A percentile compares a stretch with the other conserved stretches of the same genome.
phyloP scores from a whole-genome alignment of 768 basidiomycete genomes.

The Chalciporus chontae region DNA sequence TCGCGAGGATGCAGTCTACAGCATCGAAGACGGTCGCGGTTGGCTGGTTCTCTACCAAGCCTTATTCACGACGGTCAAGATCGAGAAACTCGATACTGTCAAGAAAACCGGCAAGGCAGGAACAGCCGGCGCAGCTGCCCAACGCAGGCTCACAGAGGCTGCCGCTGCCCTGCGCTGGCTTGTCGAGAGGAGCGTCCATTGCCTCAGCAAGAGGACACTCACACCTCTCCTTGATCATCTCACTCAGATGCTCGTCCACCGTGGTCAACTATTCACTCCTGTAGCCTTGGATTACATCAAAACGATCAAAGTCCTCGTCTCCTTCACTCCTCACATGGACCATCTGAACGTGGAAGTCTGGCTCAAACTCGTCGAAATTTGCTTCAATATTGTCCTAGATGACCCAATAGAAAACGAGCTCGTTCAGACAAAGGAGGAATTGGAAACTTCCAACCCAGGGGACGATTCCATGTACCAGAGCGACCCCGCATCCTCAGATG shows the following conservation, averaged over 20 bases:
- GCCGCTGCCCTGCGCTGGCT: constrained; percentile 71
- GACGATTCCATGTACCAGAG: constrained; percentile 33
- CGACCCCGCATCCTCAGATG: constrained; percentile 29
- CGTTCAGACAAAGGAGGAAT: constrained; percentile 22
- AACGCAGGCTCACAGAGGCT: constrained; percentile 61
- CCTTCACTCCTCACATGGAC: constrained; percentile 74
- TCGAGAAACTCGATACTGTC: constrained; percentile 52
- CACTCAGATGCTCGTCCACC: constrained; percentile 51
- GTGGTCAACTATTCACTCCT: constrained; percentile 51
- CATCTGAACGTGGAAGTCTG: constrained; percentile 63
- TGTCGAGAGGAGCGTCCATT: constrained; percentile 55
- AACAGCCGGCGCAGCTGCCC: constrained; percentile 42
- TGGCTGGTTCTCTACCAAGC: constrained; percentile 74
- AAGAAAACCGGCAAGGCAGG: constrained; percentile 41
- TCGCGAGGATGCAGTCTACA: constrained; percentile 42
- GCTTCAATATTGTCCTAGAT: constrained; percentile 75
- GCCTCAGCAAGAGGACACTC: constrained; percentile 53
- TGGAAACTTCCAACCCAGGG: constrained; percentile 9
- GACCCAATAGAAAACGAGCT: constrained; percentile 42
- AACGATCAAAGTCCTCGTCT: constrained; percentile 61
- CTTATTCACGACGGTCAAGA: constrained; percentile 61
- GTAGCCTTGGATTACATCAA: constrained; percentile 82
- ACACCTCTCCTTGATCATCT: constrained; percentile 64
- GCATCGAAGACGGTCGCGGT: constrained; percentile 33
- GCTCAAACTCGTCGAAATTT: constrained; percentile 63